A percentile compares a stretch with the other conserved stretches of the same genome.
These are phyloP conservation scores for Pythium myriotylum DNA, from an alignment of 352 stramenopile species.

Conservation along the genomic window DNA sequence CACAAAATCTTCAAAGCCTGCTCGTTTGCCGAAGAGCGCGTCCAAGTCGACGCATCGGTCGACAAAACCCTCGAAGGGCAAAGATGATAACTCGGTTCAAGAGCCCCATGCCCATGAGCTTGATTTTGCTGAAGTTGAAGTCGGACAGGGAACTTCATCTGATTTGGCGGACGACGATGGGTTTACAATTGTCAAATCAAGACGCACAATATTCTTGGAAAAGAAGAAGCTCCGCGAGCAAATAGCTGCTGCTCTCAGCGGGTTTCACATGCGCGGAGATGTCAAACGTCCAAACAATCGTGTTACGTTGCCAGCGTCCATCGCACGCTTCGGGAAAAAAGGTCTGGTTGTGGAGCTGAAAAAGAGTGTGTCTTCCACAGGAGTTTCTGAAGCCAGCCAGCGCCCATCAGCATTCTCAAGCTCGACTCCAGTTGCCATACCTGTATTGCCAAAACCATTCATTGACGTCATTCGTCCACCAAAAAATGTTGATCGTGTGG, in stretches of 20 bases:
- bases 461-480: conserved; percentile 23
- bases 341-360: conserved; percentile 10
- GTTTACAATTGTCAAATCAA: conserved; percentile 41
- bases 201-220: conserved; percentile 32
- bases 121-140: too few relatives aligned
- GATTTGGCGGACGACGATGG: conserved; percentile 1
- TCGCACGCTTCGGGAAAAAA: conserved; percentile 16
- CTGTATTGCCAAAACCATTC: conserved; percentile 12
- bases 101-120: neutral
- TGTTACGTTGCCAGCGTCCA: neutral
- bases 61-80: too few relatives aligned
- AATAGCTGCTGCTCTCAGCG: conserved; percentile 11
- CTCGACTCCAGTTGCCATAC: neutral
- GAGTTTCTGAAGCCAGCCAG: too few relatives aligned
- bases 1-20: too few relatives aligned
- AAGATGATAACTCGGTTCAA: neutral
- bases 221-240: conserved; percentile 24
- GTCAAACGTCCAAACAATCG: conserved; percentile 5
- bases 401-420: too few relatives aligned
- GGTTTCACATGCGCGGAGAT: conserved; percentile 9
- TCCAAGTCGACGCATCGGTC: too few relatives aligned
- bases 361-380: neutral
- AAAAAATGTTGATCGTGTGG: too few relatives aligned
- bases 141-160: too few relatives aligned
- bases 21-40: too few relatives aligned